Base-by-base conservation (phyloP, 345 rosid genomes). In the Acer saccharum region DNA sequence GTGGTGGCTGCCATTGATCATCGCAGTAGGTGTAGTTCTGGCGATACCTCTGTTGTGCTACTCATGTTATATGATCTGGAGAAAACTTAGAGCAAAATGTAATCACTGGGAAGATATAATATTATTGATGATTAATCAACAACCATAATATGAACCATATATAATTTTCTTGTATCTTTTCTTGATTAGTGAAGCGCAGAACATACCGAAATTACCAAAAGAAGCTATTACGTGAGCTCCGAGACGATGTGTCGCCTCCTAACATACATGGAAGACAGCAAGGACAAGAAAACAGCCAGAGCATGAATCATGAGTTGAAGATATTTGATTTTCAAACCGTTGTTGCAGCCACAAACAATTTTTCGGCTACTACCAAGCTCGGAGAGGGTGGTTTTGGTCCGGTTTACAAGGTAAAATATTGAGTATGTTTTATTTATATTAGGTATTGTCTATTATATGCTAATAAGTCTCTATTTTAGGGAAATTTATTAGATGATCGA, bases 281-380 rank as follows among this genome's bases (percentile, higher is more conserved):
- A n/a, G 17, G 7, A 16, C 62, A 25, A 14, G 61, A 9, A 1
- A 61, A 63, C 25, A 18, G 18, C 21, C 25, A 10, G 41, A 39
- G 0, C 52, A 43, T 12, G 57, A 16, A 63, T 1, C 39, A 65
- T 21, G 41, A 35, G 6, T 35, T 35, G 39, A 35, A 35, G 39
- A 35, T 4, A 35, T 35, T 35, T 5, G 39, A 35, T 39, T 78
- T 71, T 64, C 65, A 78, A 57, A 46, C 2, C 14, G 71, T 78
- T n/a, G 55, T 48, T 17, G 54, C 54, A 54, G 77, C 77, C 0
- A 63, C 77, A 18, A 11, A 63, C 46, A 63, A 74, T 27, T 74
- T 63, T 44, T 62, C 69, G 1, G 4, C 13, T 14, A 6, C 41
- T 16, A 62, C 63, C 48, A 74, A 25, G 25, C 44, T 46, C 0